Evolutionary conservation across 1,284 basidiomycete genomes (phyloP).

Genomic region (Ustilago curta): DNA sequence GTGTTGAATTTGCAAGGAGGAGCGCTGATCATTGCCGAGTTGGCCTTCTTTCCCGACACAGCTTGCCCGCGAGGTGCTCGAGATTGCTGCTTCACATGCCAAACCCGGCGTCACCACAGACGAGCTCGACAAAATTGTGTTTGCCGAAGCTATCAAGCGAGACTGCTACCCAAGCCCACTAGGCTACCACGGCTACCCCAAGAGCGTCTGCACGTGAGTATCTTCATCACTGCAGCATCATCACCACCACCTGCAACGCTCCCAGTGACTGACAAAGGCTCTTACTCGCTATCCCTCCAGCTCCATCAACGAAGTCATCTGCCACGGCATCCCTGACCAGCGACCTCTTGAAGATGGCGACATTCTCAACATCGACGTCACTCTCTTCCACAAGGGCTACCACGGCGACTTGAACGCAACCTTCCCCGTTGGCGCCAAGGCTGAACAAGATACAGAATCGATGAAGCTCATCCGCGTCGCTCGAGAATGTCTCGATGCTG

Average conservation of each 20-base stretch:
- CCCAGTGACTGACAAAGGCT: not conserved
- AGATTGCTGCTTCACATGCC: constrained; percentile 85
- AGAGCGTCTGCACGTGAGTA: constrained; percentile 86
- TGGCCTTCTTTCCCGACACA: constrained; percentile 68
- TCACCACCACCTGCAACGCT: not conserved
- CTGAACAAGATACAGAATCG: constrained; percentile 50
- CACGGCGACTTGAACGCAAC: constrained; percentile 68
- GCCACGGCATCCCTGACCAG: constrained; percentile 77
- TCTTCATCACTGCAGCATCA: no score
- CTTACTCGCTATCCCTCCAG: not conserved
- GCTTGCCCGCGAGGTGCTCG: constrained; percentile 90
- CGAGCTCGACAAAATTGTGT: constrained; percentile 89
- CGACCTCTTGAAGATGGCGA: constrained; percentile 60
- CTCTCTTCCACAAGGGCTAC: constrained; percentile 72
- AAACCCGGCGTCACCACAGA: constrained; percentile 94
- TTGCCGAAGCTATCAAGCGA: constrained; percentile 89
- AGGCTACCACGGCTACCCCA: constrained; percentile 92
- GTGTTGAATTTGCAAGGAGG: no score
- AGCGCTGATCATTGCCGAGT: not conserved
- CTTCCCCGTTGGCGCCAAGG: constrained; percentile 64
- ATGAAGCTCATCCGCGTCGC: constrained; percentile 64
- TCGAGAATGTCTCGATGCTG: constrained; percentile 77
- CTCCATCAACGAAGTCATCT: constrained; percentile 94
- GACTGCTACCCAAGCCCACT: constrained; percentile 93
- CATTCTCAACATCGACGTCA: constrained; percentile 72